Base-by-base conservation (phyloP, 2,329 filamentous ascomycete species). In the Fusarium staphyleae region DNA sequence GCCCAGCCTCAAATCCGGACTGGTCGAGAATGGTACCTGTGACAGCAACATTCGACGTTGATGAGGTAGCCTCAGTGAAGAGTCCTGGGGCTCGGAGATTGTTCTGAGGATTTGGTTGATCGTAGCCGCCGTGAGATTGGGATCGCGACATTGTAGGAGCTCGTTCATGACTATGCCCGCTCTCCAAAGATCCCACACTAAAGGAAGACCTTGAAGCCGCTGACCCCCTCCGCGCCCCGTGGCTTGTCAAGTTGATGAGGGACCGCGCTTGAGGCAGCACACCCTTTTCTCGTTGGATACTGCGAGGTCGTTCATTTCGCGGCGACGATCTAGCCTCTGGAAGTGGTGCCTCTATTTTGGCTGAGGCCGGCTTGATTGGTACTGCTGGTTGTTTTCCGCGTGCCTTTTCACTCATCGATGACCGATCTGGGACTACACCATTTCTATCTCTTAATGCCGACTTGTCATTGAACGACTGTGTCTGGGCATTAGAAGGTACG, bases 361-460 rank as follows among this genome's bases (percentile, higher is more conserved):
- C 50, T 8, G 57, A 48, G n/a, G 47, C 51, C 4, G 51, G 33
- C 30, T 52, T 65, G 42, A 52, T 44, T 7, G 60, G 52, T 10
- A 60, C 60, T 5, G 62, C 72, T 9, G 78, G 78, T 40, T 74
- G 77, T 56, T 84, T 84, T 3, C 80, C 81, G 10, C 75, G 73
- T 16, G 78, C 76, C 62, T 81, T 83, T 13, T 74, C 71, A 57
- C 77, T 81, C 48, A 72, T 62, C n/a, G 35, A 22, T 29, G 42
- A 55, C 13, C 35, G 50, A 19, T 54, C 55, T 10, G 52, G 42
- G 3, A 32, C 11, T 35, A 45, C 46, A 13, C 49, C 54, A 19
- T 51, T 55, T 19, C 37, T 52, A 4, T 34, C 51, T 26, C 42
- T 54, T 18, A 35, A 47, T 10, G 18, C 34, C 4, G 33, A 26